Evolutionary conservation across 257 asterid genomes (phyloP).

Genomic region (Capsicum chinense): DNA sequence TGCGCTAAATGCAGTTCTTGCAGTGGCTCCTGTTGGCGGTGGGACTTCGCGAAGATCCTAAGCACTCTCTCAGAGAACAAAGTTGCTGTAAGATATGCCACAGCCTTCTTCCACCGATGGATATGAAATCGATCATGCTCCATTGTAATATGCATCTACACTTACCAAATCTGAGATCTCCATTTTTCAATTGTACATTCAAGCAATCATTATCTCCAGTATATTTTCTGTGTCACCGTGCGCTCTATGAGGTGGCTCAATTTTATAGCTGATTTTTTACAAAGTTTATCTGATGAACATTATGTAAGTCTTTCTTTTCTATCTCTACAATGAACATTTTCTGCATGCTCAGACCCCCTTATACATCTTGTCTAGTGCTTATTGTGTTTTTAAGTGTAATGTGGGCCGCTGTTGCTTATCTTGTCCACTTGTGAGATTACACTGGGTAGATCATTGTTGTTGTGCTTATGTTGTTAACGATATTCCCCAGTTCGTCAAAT

Average conservation of each 20-base stretch:
- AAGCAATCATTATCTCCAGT: neutral
- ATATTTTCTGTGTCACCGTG: neutral
- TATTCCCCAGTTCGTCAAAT: neutral
- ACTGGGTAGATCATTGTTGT: neutral
- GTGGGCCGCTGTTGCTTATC: neutral
- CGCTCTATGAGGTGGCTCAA: neutral
- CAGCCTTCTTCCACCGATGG: neutral
- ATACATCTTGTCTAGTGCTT: neutral
- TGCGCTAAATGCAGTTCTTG: slow-evolving; percentile 22
- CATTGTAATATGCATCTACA: neutral
- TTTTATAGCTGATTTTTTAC: neutral
- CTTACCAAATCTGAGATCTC: neutral
- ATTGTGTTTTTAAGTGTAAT: neutral
- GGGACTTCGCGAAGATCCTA: neutral
- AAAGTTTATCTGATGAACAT: neutral
- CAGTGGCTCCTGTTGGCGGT: neutral
- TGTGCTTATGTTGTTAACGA: neutral
- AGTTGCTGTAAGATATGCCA: neutral
- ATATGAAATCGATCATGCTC: neutral
- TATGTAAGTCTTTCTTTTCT: neutral
- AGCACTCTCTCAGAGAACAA: neutral
- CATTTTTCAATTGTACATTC: neutral
- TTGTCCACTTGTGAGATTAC: neutral
- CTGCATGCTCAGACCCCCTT: too few relatives aligned
- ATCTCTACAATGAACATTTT: neutral